These are phyloP conservation scores for Microbotryum lychnidis-dioicae DNA, from an alignment of 1,284 basidiomycete species.

Conservation along the genomic window DNA sequence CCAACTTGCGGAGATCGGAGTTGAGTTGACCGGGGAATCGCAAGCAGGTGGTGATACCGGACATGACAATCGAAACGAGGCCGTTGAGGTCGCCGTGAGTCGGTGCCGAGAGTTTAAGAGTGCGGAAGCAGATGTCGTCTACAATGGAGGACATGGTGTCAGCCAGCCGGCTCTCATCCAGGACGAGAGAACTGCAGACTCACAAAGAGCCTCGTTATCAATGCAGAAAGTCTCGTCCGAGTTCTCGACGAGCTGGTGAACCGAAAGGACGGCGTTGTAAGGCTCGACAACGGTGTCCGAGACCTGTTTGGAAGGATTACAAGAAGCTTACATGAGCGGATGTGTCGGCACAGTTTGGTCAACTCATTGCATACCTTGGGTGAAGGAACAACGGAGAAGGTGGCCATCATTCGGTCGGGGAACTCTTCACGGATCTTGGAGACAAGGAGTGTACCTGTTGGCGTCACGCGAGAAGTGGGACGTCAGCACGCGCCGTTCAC, in stretches of 20 bases:
- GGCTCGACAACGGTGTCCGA: conserved; percentile 49
- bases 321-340: conserved; percentile 43
- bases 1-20: conserved; percentile 88
- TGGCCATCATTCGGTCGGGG: conserved; percentile 57
- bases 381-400: conserved; percentile 50
- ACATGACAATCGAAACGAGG: conserved; percentile 96
- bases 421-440: conserved; percentile 54
- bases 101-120: conserved; percentile 85
- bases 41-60: conserved; percentile 88
- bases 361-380: conserved; percentile 31
- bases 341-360: conserved; percentile 42
- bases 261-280: conserved; percentile 55
- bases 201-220: conserved; percentile 88
- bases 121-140: conserved; percentile 93
- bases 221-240: conserved; percentile 57
- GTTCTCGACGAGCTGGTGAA: conserved; percentile 57
- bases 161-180: background rate
- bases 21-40: conserved; percentile 91
- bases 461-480: background rate
- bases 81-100: conserved; percentile 96
- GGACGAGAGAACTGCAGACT: background rate
- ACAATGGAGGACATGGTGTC: background rate
- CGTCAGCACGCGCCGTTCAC: too few relatives aligned
- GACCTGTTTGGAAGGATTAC: conserved; percentile 53
- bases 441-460: conserved; percentile 48